Evolutionary conservation across 177 flowering plant species (phyloP), one percentile per base, ranked within the genome.

Genomic region (Vitis hybrid): DNA sequence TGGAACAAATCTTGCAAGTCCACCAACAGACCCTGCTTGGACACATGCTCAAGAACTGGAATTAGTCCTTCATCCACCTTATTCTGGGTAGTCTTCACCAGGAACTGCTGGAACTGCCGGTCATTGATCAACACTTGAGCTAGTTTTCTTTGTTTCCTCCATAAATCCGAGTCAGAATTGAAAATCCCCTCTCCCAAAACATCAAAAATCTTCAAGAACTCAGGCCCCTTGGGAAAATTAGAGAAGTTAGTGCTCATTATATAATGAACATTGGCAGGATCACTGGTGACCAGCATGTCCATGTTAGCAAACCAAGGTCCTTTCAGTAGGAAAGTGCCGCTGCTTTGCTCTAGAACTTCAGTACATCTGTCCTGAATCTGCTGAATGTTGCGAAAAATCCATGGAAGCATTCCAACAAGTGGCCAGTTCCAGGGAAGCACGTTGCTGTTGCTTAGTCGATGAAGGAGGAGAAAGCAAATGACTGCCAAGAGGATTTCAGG

Each of bases 101-200:
- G 15, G 18, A 79, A 81, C 13, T 32, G 61, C 13, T 65, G 64
- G 64, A 86, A 86, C 7, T 46, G 24, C 3, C 21, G 65, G 57
- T 69, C 65, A 2, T 48, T 73, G 15, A 87, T 68, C 19, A 78
- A 9, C 0, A 70, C 32, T 11, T 63, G 75, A 15, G 80, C 70
- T 6, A 64, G 9, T 19, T 62, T 85, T 50, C 91, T 79, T 49
- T 82, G 86, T 5, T 15, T 52, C 52, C 13, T 70, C 91, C 89
- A 88, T 12, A 30, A 14, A 15, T 83, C 86, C 0, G 66, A 52
- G 68, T 88, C 92, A 0, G 83, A 16, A 60, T 77, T 83, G 75
- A 86, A 71, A 56, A 86, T 82, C 61, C 88, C 90, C 62, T 86
- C 82, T 7, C 92, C 92, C 8, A 86, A 52, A 46, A 80, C n/a